Base-by-base conservation (phyloP, 306 rosid genomes). In the Vigna reflexopilosa region DNA sequence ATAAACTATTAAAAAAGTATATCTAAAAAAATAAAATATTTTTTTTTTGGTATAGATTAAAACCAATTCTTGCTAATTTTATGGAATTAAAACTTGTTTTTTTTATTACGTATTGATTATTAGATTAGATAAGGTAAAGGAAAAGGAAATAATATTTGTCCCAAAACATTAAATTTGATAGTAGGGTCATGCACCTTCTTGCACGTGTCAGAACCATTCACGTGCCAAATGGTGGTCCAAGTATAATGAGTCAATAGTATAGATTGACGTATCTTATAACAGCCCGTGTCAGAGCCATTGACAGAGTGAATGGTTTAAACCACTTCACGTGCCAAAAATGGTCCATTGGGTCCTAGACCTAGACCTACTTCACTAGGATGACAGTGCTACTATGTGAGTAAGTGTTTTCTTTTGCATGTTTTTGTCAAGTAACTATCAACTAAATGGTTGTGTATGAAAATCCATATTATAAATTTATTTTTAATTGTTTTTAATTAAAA, bases 221-320 rank as follows among this genome's bases (percentile, higher is more conserved):
- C 77, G 51, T 71, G 63, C 32, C 49, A 32, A 71, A 7, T 22
- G 13, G 62, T 71, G 76, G 50, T 51, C 75, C 75, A 50, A 50
- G 26, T 3, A 34, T 36, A 34, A 20, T 32, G n/a, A 57, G 11
- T 28, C 67, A 61, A 30, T 14, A 5, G 16, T 61, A 28, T 24
- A 20, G 2, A 52, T 52, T 7, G 4, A 12, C 36, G 9, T 24
- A 57, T 57, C 34, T 24, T 24, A 57, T 5, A 59, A 5, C 38
- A 26, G 1, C 40, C 28, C 40, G 66, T 59, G 17, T 28, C 66
- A 59, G 17, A 14, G 17, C 19, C 40, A 28, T 6, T 4, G 1
- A 13, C 40, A 13, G 10, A 59, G 19, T 28, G 15, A 26, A 13
- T 14, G 40, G 40, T 36, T 59, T 13, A 12, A 12, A 59, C 66